Evolutionary conservation across 2,329 filamentous ascomycete genomes (phyloP).

Genomic region (Endocalyx cinctus): DNA sequence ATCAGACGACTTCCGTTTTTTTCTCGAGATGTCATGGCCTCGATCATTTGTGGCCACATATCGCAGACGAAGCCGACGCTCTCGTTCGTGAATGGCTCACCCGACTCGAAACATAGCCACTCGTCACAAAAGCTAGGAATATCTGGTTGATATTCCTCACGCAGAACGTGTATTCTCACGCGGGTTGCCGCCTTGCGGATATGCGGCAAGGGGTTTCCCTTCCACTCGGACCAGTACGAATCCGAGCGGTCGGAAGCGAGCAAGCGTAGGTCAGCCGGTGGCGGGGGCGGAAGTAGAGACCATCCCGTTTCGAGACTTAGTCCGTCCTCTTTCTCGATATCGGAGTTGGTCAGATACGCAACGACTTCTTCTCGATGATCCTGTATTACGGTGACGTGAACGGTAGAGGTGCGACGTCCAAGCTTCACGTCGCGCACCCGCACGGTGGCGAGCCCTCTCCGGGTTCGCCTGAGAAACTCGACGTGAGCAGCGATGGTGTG

Average conservation of each 20-base stretch:
- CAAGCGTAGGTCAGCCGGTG: conserved; percentile 13
- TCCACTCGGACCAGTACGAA: conserved; percentile 16
- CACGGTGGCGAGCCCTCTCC: conserved; percentile 21
- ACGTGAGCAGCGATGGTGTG: conserved; percentile 24
- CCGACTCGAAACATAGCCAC: conserved; percentile 24
- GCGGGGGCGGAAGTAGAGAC: conserved; percentile 33
- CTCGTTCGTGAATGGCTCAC: conserved; percentile 21
- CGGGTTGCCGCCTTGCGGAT: conserved; percentile 21
- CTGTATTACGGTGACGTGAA: conserved; percentile 26
- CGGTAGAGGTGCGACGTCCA: conserved; percentile 29
- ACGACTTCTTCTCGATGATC: conserved; percentile 55
- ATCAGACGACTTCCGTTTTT: no score
- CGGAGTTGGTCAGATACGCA: conserved; percentile 61
- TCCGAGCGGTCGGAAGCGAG: conserved; percentile 22
- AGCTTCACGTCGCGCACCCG: conserved; percentile 26
- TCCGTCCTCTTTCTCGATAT: conserved; percentile 56
- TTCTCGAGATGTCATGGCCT: no score
- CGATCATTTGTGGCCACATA: conserved; percentile 24
- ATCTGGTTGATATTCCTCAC: conserved; percentile 15
- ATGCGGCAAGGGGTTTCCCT: conserved; percentile 15
- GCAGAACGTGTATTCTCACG: conserved; percentile 18
- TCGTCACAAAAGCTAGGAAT: conserved; percentile 21
- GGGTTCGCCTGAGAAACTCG: conserved; percentile 28
- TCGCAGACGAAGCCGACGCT: conserved; percentile 24
- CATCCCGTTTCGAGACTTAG: conserved; percentile 47